Conservation (phyloP, 2,329 filamentous ascomycete genomes). For the Botrytis tulipae region DNA sequence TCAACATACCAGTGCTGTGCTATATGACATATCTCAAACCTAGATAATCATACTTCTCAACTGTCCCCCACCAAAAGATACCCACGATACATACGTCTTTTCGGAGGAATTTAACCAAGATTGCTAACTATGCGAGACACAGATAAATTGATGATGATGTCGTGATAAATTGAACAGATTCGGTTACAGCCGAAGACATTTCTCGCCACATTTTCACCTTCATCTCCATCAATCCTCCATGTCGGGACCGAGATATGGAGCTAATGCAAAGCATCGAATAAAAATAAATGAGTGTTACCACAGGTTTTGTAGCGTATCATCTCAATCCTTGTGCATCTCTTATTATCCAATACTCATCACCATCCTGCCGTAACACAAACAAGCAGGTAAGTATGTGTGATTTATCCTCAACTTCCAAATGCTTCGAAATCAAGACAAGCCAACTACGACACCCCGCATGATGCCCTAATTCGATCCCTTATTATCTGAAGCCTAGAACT, state of each 20-base stretch:
- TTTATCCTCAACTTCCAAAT: slow-evolving; percentile 1
- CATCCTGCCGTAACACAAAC: background rate
- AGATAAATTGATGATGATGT: background rate
- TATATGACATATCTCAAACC: slow-evolving; percentile 13
- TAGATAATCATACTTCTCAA: slow-evolving; percentile 4
- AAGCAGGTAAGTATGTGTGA: background rate
- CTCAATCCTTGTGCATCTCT: background rate
- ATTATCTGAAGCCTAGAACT: background rate
- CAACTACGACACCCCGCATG: slow-evolving; percentile 1
- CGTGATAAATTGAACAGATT: background rate
- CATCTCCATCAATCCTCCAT: background rate
- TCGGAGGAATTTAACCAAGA: slow-evolving; percentile 21
- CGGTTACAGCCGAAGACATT: background rate
- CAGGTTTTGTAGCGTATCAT: background rate
- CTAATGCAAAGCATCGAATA: slow-evolving; percentile 13
- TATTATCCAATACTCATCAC: background rate
- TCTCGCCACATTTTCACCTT: background rate
- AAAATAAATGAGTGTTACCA: background rate
- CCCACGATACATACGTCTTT: slow-evolving; percentile 3
- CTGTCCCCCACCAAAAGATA: background rate
- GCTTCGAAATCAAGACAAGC: background rate
- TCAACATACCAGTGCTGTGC: background rate
- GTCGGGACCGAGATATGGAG: background rate
- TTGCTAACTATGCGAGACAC: slow-evolving; percentile 7
- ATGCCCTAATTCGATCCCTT: background rate